Percentiles rank a stretch among this genome's conserved stretches.
phyloP scores from a whole-genome alignment of 2,329 filamentous ascomycete genomes.

The Fusarium duplospermum region DNA sequence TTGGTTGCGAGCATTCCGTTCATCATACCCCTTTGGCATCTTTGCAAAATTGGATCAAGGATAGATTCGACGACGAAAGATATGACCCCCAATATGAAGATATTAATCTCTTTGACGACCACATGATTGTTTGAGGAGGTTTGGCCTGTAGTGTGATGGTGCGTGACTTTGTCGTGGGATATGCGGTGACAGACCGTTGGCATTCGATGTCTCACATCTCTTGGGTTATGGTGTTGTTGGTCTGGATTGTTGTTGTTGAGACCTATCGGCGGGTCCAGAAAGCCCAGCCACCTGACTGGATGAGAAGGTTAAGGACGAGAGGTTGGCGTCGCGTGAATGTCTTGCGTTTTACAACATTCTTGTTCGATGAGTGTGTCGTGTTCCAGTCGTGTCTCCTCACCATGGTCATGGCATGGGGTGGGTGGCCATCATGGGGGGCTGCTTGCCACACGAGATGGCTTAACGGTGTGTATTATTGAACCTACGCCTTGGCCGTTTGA shows the following conservation, averaged over 20 bases:
- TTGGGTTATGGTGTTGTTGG: background rate
- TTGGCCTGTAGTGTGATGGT: background rate
- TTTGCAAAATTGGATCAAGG: conserved; percentile 44
- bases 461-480: too few relatives aligned
- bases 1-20: conserved; percentile 45
- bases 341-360: background rate
- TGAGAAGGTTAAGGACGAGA: background rate
- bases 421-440: too few relatives aligned
- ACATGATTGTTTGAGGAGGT: background rate
- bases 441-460: background rate
- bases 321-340: background rate
- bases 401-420: background rate
- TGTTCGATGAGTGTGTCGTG: background rate
- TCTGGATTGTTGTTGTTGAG: background rate
- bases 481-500: too few relatives aligned
- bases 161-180: background rate
- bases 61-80: conserved; percentile 45
- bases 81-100: conserved; percentile 37
- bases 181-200: background rate
- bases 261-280: background rate
- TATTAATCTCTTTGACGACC: conserved; percentile 30
- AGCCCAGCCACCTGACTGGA: background rate
- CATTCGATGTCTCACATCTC: background rate
- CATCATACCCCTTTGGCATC: conserved; percentile 45
- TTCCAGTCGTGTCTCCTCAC: background rate